These are phyloP conservation scores for Polytrichum commune DNA, from an alignment of 225 moss, liverwort and hornwort genomes.

Conservation along the genomic window DNA sequence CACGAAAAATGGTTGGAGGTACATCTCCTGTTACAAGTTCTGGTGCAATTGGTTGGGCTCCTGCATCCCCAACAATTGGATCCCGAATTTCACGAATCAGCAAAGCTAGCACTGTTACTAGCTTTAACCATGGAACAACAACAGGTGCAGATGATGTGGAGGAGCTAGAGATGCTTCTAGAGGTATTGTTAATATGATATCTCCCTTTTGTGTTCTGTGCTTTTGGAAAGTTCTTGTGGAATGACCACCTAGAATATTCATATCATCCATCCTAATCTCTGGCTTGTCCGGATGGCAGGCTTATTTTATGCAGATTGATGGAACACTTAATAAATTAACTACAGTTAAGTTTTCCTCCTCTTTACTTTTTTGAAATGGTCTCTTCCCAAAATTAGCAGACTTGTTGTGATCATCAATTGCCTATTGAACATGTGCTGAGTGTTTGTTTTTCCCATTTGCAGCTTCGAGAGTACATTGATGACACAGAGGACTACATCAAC, in stretches of 20 bases:
- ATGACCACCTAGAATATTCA: neutral
- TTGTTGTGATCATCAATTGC: neutral
- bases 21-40: conserved; percentile 70
- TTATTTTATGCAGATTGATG: conserved; percentile 99
- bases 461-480: conserved; percentile 98
- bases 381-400: neutral
- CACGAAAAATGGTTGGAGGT: conserved; percentile 71
- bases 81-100: conserved; percentile 87
- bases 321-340: conserved; percentile 93
- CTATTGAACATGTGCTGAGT: neutral
- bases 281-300: conserved; percentile 59
- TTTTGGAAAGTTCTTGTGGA: neutral
- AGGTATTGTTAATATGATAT: conserved; percentile 43
- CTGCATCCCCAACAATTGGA: conserved; percentile 83
- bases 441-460: conserved; percentile 20
- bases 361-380: neutral
- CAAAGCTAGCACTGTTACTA: conserved; percentile 79
- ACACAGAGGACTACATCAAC: conserved; percentile 97
- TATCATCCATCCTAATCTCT: conserved; percentile 10
- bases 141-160: conserved; percentile 95
- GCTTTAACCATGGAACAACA: conserved; percentile 77
- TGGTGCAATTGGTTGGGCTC: conserved; percentile 53
- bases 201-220: neutral
- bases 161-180: conserved; percentile 92
- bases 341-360: conserved; percentile 59